Base-by-base conservation (phyloP, 2,329 filamentous ascomycete genomes). In the Ciborinia camelliae region DNA sequence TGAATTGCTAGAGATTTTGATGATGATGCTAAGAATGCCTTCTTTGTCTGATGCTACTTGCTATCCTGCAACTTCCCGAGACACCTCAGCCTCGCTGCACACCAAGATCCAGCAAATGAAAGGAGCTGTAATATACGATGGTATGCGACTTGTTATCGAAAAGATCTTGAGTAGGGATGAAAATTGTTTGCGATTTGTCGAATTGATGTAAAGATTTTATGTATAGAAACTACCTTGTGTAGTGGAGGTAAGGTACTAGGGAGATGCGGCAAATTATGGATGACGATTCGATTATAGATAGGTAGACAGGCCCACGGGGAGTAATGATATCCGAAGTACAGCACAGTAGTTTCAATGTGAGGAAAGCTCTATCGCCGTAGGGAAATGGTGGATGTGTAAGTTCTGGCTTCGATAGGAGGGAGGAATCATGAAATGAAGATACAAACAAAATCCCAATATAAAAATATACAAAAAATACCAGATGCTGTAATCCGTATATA, bases 51-150 rank as follows among this genome's bases (percentile, higher is more conserved):
- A 50, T 47, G 60, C 64, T 53, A 57, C 64, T 63, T 55, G 35
- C 47, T 63, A 47, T 58, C 28, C 60, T 73, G 72, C 69, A 70
- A 66, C 62, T 70, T 69, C 68, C 70, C 70, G 72, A 65, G 66
- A 69, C 72, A 68, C 66, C 32, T 72, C 72, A 73, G 72, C 72
- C 71, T 74, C 68, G 55, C 55, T 58, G 69, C 60, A 37, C 39
- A 55, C 50, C 47, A n/a, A 26, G 30, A 43, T 45, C 7, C 37
- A 39, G 32, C 6, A 35, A 23, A 51, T 48, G n/a, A n/a, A 26
- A 63, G 41, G 30, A 26, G 41, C 23, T 12, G 0, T 20, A 30
- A 58, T 35, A 26, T 35, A 14, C 41, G 30, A 35, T 2, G 20
- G 26, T 55, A 41, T 55, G 35, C 52, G 35, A 55, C 15, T 58